Conservation (phyloP, 441 rosid genomes). For the Jatropha podagrica region DNA sequence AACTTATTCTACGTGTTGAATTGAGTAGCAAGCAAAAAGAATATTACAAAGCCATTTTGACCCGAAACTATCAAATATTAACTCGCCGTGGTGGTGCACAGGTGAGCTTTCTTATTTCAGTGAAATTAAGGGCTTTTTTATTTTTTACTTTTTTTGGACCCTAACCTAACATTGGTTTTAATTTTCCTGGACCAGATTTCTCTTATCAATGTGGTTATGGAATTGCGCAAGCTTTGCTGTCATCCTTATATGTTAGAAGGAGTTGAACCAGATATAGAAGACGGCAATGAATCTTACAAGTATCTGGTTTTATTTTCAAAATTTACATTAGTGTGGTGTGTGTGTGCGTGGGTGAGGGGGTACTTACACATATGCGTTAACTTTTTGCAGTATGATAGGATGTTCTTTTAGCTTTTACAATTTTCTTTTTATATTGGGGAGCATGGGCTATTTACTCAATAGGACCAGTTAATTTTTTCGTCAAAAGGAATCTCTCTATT, state of each 20-base stretch:
- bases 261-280: constrained; percentile 78
- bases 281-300: constrained; percentile 74
- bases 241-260: constrained; percentile 98
- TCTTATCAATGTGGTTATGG: constrained; percentile 97
- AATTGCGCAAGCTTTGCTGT: constrained; percentile 97
- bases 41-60: constrained; percentile 94
- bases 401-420: background rate
- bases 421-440: background rate
- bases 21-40: constrained; percentile 92
- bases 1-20: constrained; percentile 95
- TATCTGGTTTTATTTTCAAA: constrained; percentile 28
- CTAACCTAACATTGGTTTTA: constrained; percentile 28
- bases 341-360: background rate
- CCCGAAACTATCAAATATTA: constrained; percentile 91
- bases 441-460: background rate
- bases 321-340: background rate
- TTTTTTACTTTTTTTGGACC: constrained; percentile 3
- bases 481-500: constrained; percentile 2
- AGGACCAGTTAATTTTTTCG: background rate
- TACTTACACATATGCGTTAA: background rate
- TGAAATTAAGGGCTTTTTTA: constrained; percentile 12
- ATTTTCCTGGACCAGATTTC: constrained; percentile 60
- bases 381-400: background rate
- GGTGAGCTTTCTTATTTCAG: constrained; percentile 39
- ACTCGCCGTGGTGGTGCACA: constrained; percentile 97